A percentile compares a stretch with the other conserved stretches of the same genome.
Evolutionary conservation across 768 basidiomycete genomes (phyloP).

Genomic region (Xanthoconium purpureum): DNA sequence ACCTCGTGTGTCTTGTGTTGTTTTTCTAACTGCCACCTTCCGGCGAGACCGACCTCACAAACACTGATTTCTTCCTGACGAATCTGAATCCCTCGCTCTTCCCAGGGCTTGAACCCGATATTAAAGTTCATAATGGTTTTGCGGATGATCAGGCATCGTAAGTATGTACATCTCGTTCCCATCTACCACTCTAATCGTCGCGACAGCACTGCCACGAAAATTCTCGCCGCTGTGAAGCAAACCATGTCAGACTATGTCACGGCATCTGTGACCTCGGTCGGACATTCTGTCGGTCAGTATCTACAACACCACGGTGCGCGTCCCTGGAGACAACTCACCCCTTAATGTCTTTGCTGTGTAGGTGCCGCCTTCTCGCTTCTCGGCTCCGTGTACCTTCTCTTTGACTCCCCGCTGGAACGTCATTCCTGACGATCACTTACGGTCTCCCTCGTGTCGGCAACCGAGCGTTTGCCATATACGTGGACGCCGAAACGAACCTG

Average conservation of each 20-base stretch:
- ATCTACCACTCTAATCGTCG: not conserved
- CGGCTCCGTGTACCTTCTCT: conserved; percentile 39
- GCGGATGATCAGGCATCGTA: conserved; percentile 42
- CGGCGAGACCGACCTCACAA: conserved; percentile 41
- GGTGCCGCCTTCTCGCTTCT: conserved; percentile 39
- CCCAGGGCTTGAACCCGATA: conserved; percentile 42
- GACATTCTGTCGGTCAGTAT: conserved; percentile 40
- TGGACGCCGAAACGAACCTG: conserved; percentile 44
- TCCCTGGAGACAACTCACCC: not conserved
- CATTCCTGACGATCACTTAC: conserved; percentile 32
- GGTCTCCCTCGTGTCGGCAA: conserved; percentile 50
- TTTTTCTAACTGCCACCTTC: not conserved
- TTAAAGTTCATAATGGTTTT: conserved; percentile 51
- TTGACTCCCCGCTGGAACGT: conserved; percentile 33
- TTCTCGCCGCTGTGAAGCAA: conserved; percentile 44
- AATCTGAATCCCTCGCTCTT: conserved; percentile 42
- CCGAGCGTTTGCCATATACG: conserved; percentile 55
- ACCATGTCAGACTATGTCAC: conserved; percentile 36
- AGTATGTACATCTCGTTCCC: not conserved
- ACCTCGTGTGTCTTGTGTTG: not conserved
- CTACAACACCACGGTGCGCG: not conserved
- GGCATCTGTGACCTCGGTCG: conserved; percentile 42
- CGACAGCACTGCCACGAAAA: conserved; percentile 37
- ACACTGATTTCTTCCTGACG: conserved; percentile 37
- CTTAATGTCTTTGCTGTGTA: not conserved